A percentile compares a stretch with the other conserved stretches of the same genome.
Evolutionary conservation across 257 asterid species (phyloP).

Genomic region (Cinchona pubescens): DNA sequence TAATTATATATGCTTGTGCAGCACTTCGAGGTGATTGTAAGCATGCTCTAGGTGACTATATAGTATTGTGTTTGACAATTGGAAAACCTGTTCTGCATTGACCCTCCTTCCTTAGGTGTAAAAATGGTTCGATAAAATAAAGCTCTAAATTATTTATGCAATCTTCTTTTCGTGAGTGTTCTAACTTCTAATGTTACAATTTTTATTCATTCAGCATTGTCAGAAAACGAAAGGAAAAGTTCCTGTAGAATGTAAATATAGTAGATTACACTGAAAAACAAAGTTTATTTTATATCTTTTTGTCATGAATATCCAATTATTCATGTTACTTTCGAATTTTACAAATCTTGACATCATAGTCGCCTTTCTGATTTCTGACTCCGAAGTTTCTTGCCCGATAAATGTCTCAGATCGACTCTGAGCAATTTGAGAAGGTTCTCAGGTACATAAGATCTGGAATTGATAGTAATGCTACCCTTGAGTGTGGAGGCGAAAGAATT

Average conservation of each 20-base stretch:
- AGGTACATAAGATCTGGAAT: conserved; percentile 59
- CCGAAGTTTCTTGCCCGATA: not conserved
- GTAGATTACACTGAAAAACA: too few species aligned
- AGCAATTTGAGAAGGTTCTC: conserved; percentile 69
- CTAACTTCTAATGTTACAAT: too few species aligned
- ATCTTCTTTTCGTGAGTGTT: too few species aligned
- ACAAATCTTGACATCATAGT: too few species aligned
- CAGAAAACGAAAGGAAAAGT: too few species aligned
- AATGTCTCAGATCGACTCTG: conserved; percentile 49
- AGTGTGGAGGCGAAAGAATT: conserved; percentile 65
- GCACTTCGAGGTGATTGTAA: not conserved
- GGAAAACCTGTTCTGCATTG: not conserved
- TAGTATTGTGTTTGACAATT: not conserved
- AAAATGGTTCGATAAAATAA: not conserved
- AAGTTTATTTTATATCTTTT: too few species aligned
- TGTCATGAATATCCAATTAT: too few species aligned
- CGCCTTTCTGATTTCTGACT: too few species aligned
- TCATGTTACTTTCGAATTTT: too few species aligned
- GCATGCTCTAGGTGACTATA: not conserved
- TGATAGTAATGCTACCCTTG: conserved; percentile 56
- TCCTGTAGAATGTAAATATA: too few species aligned
- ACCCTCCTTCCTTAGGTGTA: not conserved
- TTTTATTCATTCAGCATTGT: too few species aligned
- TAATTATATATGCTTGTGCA: not conserved
- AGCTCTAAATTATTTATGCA: not conserved